Base-by-base conservation (phyloP, 2,329 filamentous ascomycete species). In the Penicillium sp. region DNA sequence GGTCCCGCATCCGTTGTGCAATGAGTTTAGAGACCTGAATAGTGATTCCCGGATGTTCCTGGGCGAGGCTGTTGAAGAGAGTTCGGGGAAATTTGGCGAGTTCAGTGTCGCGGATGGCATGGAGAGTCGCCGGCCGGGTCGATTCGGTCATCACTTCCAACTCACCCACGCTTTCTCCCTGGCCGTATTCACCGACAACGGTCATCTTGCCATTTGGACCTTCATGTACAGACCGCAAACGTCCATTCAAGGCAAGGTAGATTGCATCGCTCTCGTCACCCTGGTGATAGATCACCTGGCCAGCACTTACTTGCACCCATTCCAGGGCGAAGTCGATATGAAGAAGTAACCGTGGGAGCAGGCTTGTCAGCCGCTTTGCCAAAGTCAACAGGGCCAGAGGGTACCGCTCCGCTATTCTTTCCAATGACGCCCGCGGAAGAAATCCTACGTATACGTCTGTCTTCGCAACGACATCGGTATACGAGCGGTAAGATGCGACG, bases 11-110 rank as follows among this genome's bases (percentile, higher is more conserved):
- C 3, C 93, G 83, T 31, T 90, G 89, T 0, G 93, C 93, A 61
- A 98, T 96, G 59, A 98, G 93, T 69, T 97, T 98, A 1, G 93
- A 97, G 26, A 98, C 95, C 69, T 97, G 96, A 68, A 98, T 97
- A 0, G 93, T 97, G 63, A 98, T 98, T 37, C 89, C 94, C 4
- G 93, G 91, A 63, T 98, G 93, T 64, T 98, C 93, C 64, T 95
- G 85, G 0, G 93, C 93, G 46, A 98, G 79, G 64, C 93, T 98
- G 74, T 98, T 98, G 76, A 98, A 98, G 1, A 98, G 73, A 0
- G 88, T 95, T 51, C 91, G 87, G 1, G 93, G 93, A 53, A 98
- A 95, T 61, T 95, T 97, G 51, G 94, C 91, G 26, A 98, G 74
- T 65, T 98, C 93, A 0, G 93, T 97, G 57, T 97, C 93, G 49